These are phyloP conservation scores for Pharus latifolius DNA, from an alignment of 176 grass and related monocot species.

Conservation along the genomic window DNA sequence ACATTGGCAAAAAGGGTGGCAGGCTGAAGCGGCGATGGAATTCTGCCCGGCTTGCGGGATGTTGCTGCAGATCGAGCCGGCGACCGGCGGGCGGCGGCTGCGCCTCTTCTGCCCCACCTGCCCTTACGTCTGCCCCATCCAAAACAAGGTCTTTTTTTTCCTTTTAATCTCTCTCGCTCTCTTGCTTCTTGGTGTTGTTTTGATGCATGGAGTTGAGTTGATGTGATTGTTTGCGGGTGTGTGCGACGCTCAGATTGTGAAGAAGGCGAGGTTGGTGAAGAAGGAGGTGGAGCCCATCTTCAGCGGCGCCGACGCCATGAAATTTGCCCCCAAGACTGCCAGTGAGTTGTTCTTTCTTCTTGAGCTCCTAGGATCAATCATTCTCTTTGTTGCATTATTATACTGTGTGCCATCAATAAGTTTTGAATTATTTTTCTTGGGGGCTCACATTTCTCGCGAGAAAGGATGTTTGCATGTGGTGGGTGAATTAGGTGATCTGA, in stretches of 20 bases:
- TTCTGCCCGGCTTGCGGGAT: slow-evolving; percentile 71
- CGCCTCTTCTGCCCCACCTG: slow-evolving; percentile 63
- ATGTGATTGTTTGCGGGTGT: background rate
- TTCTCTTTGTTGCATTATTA: background rate
- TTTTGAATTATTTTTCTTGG: background rate
- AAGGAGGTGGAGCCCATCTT: slow-evolving; percentile 70
- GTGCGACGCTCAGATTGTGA: slow-evolving; percentile 47
- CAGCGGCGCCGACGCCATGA: slow-evolving; percentile 29
- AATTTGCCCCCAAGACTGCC: slow-evolving; percentile 36
- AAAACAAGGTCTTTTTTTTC: slow-evolving; percentile 41
- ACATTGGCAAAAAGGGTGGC: background rate
- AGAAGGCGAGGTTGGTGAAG: slow-evolving; percentile 40
- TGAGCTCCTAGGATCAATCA: background rate
- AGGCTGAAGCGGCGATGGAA: slow-evolving; percentile 39
- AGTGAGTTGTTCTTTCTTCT: slow-evolving; percentile 16
- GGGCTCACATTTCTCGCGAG: too few species aligned
- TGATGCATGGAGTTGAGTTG: background rate
- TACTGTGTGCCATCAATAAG: background rate
- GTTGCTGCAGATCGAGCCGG: slow-evolving; percentile 65
- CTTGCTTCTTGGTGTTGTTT: background rate
- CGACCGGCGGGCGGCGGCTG: slow-evolving; percentile 32
- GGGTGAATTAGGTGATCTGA: too few species aligned
- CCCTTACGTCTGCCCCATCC: slow-evolving; percentile 52
- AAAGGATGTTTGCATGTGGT: too few species aligned
- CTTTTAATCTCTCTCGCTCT: background rate